Base-by-base conservation (phyloP, 1,284 basidiomycete genomes). In the Leccinum ponderosum region DNA sequence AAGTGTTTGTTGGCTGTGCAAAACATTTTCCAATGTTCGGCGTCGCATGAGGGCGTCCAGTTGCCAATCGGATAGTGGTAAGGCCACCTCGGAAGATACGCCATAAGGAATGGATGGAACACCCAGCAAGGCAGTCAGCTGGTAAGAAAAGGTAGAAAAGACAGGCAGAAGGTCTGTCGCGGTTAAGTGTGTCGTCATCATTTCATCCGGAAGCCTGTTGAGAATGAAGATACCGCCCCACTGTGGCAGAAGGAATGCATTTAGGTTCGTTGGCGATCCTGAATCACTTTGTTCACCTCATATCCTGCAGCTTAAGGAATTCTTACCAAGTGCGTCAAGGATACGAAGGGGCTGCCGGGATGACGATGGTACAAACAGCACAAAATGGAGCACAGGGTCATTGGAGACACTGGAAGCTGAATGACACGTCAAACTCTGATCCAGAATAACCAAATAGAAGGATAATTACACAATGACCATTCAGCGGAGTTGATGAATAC, bases 401-500 rank as follows among this genome's bases (percentile, higher is more conserved):
- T 93, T 94, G 11, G 93, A 94, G 1, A 88, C 86, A 62, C 89
- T 87, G 0, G 90, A 92, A 15, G 92, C 92, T 93, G 64, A 53
- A 58, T 11, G 6, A 54, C 15, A 39, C 14, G 47, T 72, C 58
- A 73, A 63, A 62, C 0, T 33, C 35, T 59, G 35, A 20, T 57
- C 27, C 52, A 4, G 3, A 8, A 51, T 25, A 3, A 53, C 47
- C 31, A 58, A 25, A 1, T 14, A 25, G 17, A 14, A 63, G 52
- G 47, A 60, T 33, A 74, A 83, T 75, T 68, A 95, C 94, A 93
- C 50, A 99, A 75, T 14, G 89, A 92, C 97, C 97, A 99, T 71
- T 95, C 91, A 14, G 95, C 96, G 3, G 94, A 94, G 70, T 99
- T 99, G 58, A 99, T 83, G 69, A 99, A 99, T 0, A 95, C 86